These are phyloP conservation scores for Volvariella surrecta DNA, from an alignment of 1,284 basidiomycete genomes.

Conservation along the genomic window DNA sequence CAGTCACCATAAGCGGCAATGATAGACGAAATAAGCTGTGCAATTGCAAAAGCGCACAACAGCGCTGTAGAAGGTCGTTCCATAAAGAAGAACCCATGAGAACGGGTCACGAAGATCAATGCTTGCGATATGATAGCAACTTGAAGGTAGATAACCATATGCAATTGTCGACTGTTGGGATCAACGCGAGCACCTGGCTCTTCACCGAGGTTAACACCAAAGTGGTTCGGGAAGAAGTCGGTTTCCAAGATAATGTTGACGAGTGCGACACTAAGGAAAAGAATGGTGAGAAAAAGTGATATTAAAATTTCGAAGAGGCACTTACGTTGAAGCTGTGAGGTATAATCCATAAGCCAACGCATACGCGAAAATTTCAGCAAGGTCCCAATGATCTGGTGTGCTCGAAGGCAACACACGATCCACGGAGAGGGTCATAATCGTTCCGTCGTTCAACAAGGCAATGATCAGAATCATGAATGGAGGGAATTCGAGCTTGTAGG, in stretches of 20 bases:
- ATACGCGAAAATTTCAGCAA: conserved; percentile 93
- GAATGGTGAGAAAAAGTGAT: background rate
- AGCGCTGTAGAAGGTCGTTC: conserved; percentile 91
- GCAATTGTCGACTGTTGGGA: conserved; percentile 71
- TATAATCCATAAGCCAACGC: conserved; percentile 94
- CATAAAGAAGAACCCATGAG: conserved; percentile 97
- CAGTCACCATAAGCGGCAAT: conserved; percentile 91
- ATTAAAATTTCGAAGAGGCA: conserved; percentile 12
- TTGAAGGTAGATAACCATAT: conserved; percentile 81
- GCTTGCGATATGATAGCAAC: conserved; percentile 99
- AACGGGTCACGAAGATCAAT: conserved; percentile 94
- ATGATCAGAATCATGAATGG: conserved; percentile 99
- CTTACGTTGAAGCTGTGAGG: conserved; percentile 83
- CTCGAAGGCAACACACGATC: conserved; percentile 93
- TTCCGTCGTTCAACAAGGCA: conserved; percentile 94
- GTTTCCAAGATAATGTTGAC: conserved; percentile 85
- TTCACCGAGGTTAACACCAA: conserved; percentile 54
- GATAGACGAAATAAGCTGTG: conserved; percentile 91
- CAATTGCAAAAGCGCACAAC: conserved; percentile 84
- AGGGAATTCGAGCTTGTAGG: conserved; percentile 97
- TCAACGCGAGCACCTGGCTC: conserved; percentile 36
- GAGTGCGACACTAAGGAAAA: conserved; percentile 53
- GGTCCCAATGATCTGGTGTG: conserved; percentile 92
- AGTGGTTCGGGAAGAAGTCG: conserved; percentile 83
- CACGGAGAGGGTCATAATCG: conserved; percentile 97